Conservation (phyloP, 768 basidiomycete genomes). For the Daedaleopsis nitida region DNA sequence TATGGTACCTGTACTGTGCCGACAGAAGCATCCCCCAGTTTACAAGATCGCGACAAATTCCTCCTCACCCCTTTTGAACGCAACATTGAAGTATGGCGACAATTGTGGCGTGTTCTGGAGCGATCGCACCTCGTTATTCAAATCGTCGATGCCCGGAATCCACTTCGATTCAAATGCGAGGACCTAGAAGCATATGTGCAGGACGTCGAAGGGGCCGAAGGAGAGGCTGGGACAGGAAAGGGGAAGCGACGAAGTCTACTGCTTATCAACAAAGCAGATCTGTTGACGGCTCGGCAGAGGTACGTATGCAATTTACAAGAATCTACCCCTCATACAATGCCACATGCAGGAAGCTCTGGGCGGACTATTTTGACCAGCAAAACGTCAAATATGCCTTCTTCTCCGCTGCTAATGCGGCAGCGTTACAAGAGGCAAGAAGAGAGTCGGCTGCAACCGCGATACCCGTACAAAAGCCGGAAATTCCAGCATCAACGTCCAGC, state of each 20-base stretch:
- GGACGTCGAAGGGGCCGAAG: conserved; percentile 83
- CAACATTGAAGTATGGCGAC: conserved; percentile 97
- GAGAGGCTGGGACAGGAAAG: conserved; percentile 74
- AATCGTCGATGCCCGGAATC: conserved; percentile 96
- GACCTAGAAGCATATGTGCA: conserved; percentile 85
- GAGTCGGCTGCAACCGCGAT: conserved; percentile 41
- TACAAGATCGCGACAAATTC: conserved; percentile 85
- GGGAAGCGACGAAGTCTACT: conserved; percentile 76
- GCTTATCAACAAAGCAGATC: conserved; percentile 94
- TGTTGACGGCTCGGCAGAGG: conserved; percentile 87
- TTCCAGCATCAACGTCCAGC: conserved; percentile 24
- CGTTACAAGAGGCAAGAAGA: conserved; percentile 74
- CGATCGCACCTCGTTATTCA: conserved; percentile 93
- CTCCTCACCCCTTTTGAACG: conserved; percentile 97
- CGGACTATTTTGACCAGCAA: conserved; percentile 83
- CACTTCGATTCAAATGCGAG: conserved; percentile 88
- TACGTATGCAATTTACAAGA: conserved; percentile 32
- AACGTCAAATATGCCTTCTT: conserved; percentile 87
- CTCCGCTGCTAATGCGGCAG: conserved; percentile 86
- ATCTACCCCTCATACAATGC: background rate
- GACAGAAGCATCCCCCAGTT: conserved; percentile 41
- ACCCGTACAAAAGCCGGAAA: conserved; percentile 31
- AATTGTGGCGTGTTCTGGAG: conserved; percentile 96
- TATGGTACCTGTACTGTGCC: too few species aligned
- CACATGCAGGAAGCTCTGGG: conserved; percentile 73